Base-by-base conservation (phyloP, 371 early-diverging fungal species). In the Mucor plumbeus region DNA sequence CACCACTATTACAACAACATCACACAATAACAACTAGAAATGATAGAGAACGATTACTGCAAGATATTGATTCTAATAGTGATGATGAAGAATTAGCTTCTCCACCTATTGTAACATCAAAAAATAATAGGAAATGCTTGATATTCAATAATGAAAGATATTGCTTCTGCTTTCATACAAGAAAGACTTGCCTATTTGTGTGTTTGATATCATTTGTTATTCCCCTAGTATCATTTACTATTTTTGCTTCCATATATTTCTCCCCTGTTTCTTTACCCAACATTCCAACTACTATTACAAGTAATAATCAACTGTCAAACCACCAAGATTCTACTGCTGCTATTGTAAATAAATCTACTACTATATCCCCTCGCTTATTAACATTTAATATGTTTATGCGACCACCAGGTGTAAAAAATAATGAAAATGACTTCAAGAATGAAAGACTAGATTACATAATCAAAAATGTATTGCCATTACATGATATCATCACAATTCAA, bases 371-470 rank as follows among this genome's bases (percentile, higher is more conserved):
- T 13, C 85, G 90, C 8, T 59, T 94, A 36, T 77, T 95, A 21
- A 90, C 91, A n/a, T 87, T 90, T 64, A 94, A 94, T 78, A 83
- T 95, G 53, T 91, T 92, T 64, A 86, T 94, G 85, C 86, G 95
- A 40, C 94, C 94, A n/a, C 95, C 95, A 1, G 87, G 88, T 7
- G 79, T 95, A 56, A 87, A 89, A 38, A 91, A 86, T 70, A 88
- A 91, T 73, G 74, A 76, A 21, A 81, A 86, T 39, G 96, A 95
- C 73, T 89, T 86, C 79, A 95, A 95, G 75, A 84, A 89, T 54
- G 85, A 77, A 15, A 85, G 95, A 8, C 74, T 95, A 44, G 81
- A 82, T 50, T 86, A 85, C 54, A 88, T 95, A 64, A 84, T 88
- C 21, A 67, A 83, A 8, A 68, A 84, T 44, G 75, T 89, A 15